Percentiles rank a stretch among this genome's conserved stretches.
phyloP scores from a whole-genome alignment of 371 early-diverging fungal genomes.

The Synchytrium microbalum region DNA sequence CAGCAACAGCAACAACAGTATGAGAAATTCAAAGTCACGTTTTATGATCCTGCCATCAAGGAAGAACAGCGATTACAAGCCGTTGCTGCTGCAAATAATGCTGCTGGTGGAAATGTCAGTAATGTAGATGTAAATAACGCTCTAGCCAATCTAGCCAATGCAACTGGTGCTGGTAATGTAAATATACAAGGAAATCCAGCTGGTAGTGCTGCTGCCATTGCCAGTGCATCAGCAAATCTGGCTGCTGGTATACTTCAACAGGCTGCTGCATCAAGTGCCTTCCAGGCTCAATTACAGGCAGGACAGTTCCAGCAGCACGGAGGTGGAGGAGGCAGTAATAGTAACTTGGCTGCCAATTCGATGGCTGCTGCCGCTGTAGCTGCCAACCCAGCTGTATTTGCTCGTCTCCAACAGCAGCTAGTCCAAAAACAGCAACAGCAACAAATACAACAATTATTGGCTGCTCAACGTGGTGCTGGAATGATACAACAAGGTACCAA shows the following conservation, averaged over 20 bases:
- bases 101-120: not conserved
- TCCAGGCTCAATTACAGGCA: not conserved
- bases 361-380: not conserved
- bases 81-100: not conserved
- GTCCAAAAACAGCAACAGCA: not conserved
- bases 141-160: not conserved
- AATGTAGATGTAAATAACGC: not conserved
- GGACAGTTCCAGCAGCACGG: not conserved
- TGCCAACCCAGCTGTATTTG: not conserved
- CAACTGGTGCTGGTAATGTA: too few species aligned
- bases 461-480: conserved; percentile 1
- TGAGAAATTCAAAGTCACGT: conserved; percentile 1
- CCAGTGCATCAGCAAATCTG: not conserved
- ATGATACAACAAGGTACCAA: too few species aligned
- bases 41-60: not conserved
- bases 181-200: too few species aligned
- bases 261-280: too few species aligned
- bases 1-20: not conserved
- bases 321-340: not conserved
- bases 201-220: too few species aligned
- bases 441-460: not conserved
- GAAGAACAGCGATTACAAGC: not conserved
- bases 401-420: not conserved
- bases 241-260: not conserved
- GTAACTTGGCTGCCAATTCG: not conserved